A percentile compares a stretch with the other conserved stretches of the same genome.
Evolutionary conservation across 768 basidiomycete genomes (phyloP).

Genomic region (Pisolithus marmoratus): DNA sequence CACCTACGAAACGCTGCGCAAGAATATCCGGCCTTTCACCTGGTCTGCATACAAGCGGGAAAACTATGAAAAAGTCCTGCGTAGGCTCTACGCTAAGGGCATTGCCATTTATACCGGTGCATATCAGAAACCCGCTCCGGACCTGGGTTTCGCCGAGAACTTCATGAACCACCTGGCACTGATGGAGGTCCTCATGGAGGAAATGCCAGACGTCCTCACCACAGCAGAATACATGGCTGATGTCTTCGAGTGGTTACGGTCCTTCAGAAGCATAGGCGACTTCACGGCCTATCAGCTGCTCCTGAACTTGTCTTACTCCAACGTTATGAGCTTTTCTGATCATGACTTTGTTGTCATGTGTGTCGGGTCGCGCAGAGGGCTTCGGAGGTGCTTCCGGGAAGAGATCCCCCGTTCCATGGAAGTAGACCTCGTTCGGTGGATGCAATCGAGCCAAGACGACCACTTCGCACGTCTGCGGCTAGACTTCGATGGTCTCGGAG

Average conservation of each 20-base stretch:
- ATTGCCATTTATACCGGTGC: constrained; percentile 59
- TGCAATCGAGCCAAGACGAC: constrained; percentile 50
- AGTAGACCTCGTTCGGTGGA: constrained; percentile 57
- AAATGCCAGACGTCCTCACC: constrained; percentile 45
- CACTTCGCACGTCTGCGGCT: constrained; percentile 60
- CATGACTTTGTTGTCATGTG: constrained; percentile 69
- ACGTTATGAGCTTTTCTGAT: constrained; percentile 54
- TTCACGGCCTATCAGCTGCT: constrained; percentile 70
- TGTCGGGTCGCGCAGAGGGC: constrained; percentile 58
- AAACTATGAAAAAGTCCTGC: constrained; percentile 50
- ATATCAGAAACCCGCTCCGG: constrained; percentile 68
- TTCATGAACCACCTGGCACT: constrained; percentile 62
- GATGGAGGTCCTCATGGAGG: constrained; percentile 54
- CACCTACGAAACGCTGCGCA: constrained; percentile 61
- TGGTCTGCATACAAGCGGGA: constrained; percentile 53
- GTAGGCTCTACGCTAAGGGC: constrained; percentile 31
- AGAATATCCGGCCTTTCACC: constrained; percentile 50
- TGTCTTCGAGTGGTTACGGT: constrained; percentile 51
- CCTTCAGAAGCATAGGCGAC: constrained; percentile 67
- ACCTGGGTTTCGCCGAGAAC: constrained; percentile 39
- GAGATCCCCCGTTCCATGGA: constrained; percentile 39
- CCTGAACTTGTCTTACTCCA: constrained; percentile 52
- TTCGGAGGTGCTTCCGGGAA: constrained; percentile 61
- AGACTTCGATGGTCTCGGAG: constrained; percentile 46
- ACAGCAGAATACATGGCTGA: constrained; percentile 54